These are phyloP conservation scores for Annulohypoxylon stygium DNA, from an alignment of 495 filamentous ascomycete genomes.

Conservation along the genomic window DNA sequence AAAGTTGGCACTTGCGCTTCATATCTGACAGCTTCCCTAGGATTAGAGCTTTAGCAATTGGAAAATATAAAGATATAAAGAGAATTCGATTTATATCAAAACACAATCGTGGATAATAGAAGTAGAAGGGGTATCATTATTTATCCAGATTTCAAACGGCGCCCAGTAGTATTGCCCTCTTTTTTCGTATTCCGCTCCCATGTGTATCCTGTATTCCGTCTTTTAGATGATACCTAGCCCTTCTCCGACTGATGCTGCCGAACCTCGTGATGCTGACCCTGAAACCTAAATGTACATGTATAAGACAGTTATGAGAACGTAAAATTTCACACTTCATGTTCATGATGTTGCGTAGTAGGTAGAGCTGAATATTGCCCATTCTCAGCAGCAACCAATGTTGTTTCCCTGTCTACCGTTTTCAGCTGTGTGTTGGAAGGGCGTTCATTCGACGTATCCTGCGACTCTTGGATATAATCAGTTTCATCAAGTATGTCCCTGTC, in stretches of 20 bases:
- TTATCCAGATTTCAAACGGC: conserved; percentile 11
- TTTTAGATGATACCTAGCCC: not conserved
- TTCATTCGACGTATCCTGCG: conserved; percentile 15
- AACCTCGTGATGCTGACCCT: not conserved
- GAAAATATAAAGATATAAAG: not conserved
- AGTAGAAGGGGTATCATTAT: conserved; percentile 32
- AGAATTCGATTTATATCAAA: not conserved
- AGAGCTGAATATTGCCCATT: not conserved
- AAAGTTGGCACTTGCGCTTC: not conserved
- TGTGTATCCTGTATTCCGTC: conserved; percentile 1
- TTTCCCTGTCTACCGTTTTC: not conserved
- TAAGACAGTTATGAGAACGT: not conserved
- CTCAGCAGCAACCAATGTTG: not conserved
- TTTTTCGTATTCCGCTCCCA: conserved; percentile 2
- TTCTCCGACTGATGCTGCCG: not conserved
- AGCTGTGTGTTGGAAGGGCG: not conserved
- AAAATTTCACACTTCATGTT: not conserved
- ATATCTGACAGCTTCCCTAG: not conserved
- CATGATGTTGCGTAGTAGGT: not conserved
- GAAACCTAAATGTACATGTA: not conserved
- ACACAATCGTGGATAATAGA: conserved; percentile 1
- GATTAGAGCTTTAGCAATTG: not conserved
- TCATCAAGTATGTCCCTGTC: conserved; percentile 4
- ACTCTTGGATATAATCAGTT: conserved; percentile 9
- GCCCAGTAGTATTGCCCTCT: conserved; percentile 1